Evolutionary conservation across 2,329 filamentous ascomycete genomes (phyloP), one percentile per base, ranked within the genome.

Genomic region (Talaromyces marneffei): DNA sequence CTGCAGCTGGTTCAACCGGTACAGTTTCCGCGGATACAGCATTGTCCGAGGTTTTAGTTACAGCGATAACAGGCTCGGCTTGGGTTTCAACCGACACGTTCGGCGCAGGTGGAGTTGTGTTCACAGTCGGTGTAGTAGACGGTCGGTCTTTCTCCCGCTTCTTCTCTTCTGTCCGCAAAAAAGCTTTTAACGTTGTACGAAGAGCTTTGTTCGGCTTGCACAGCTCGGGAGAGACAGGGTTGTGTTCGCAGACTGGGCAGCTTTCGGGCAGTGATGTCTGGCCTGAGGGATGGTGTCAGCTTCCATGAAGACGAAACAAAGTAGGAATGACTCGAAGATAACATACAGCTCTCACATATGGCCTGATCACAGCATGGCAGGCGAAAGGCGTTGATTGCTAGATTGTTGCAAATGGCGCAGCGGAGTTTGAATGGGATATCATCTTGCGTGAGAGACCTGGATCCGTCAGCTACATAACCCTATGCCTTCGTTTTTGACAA

Each of bases 361-460:
- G 90, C 88, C 72, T 96, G 93, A 71, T 97, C 94, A 75, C 94
- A 99, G 77, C 94, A 99, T 1, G 92, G 91, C 29, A 97, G 82
- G 65, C 92, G 90, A 74, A 91, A 96, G 8, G 93, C 91, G 73
- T 97, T 95, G 66, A 96, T 81, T 31, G 92, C 92, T 62, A 97
- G 82, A 75, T 90, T 92, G 78, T 89, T 94, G 78, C 94, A 99
- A 68, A 91, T 90, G 57, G 91, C 91, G 80, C 94, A 99, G 77
- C 92, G 89, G 65, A 99, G 84, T 81, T 96, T 97, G 70, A 92
- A 91, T n/a, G 94, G 94, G 62, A 97, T 92, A 65, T 94, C 91
- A 69, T 93, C 90, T 66, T 89, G 85, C 20, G 85, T 80, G 63
- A 96, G 82, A 55, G 89, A 88, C 74, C 91, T 95, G 25, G 7